Conservation (phyloP, 2,329 filamentous ascomycete genomes). For the Monosporascus sp. region DNA sequence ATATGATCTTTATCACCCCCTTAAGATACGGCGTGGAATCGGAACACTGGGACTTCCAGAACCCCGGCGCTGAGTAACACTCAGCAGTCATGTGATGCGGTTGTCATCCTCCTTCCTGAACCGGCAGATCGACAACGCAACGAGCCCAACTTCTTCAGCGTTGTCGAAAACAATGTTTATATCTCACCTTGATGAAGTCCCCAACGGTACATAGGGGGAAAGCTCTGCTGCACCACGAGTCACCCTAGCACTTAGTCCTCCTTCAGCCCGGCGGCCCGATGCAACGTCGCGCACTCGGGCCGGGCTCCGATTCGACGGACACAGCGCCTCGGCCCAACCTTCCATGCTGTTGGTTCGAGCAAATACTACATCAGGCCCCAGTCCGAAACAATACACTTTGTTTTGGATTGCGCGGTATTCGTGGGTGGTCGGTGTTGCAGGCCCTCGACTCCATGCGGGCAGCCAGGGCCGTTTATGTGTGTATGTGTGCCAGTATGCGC, state of each 20-base stretch:
- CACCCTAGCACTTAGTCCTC: not conserved
- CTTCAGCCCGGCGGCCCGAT: not conserved
- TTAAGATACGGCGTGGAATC: too few species aligned
- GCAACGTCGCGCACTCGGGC: not conserved
- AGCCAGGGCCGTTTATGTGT: not conserved
- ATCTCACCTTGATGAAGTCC: not conserved
- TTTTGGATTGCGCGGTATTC: not conserved
- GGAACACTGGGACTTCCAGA: too few species aligned
- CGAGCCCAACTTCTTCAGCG: too few species aligned
- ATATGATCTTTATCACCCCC: too few species aligned
- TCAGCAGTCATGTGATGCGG: too few species aligned
- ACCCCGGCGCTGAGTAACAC: too few species aligned
- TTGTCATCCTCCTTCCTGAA: too few species aligned
- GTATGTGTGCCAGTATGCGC: not conserved
- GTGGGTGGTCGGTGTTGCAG: too few species aligned
- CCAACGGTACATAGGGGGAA: not conserved
- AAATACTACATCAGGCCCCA: not conserved
- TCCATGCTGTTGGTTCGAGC: not conserved
- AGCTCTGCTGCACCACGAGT: not conserved
- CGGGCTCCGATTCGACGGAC: not conserved
- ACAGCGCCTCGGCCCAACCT: not conserved
- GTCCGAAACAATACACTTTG: not conserved
- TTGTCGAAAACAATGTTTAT: not conserved
- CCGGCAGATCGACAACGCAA: too few species aligned
- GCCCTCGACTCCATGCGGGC: not conserved